These are phyloP conservation scores for Catharanthus roseus DNA, from an alignment of 257 asterid genomes.

Conservation along the genomic window DNA sequence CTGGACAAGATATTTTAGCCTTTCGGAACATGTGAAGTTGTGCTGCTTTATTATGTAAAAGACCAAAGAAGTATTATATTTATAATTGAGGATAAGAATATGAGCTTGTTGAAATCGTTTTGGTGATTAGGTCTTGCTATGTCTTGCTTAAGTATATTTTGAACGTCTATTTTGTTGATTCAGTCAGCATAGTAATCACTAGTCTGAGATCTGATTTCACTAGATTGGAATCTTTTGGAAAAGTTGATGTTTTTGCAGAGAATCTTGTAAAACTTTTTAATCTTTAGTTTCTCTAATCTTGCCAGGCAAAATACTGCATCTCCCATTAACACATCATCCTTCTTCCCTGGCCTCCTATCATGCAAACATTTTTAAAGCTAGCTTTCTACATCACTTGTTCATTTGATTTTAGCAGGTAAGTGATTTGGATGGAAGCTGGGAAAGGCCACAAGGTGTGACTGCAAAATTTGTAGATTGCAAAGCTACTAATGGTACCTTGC, in stretches of 20 bases:
- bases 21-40: too few species aligned
- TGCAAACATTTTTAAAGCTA: background rate
- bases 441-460: constrained; percentile 83
- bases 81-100: too few species aligned
- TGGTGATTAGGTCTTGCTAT: constrained; percentile 7
- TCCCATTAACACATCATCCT: background rate
- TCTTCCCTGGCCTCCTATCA: background rate
- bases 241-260: constrained; percentile 97
- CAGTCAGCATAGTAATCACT: constrained; percentile 82
- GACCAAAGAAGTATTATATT: too few species aligned
- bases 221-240: constrained; percentile 90
- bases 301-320: too few species aligned
- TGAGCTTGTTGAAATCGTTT: background rate
- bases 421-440: constrained; percentile 97
- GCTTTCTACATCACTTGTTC: background rate
- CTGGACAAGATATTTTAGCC: too few species aligned
- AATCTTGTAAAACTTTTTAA: constrained; percentile 50
- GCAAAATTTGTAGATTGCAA: constrained; percentile 76
- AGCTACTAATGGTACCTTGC: constrained; percentile 62
- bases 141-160: too few species aligned
- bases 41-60: too few species aligned
- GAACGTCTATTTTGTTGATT: constrained; percentile 27
- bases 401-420: constrained; percentile 48
- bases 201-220: constrained; percentile 95
- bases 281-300: constrained; percentile 10